These are phyloP conservation scores for Hemileccinum impolitum DNA, from an alignment of 768 basidiomycete species.

Conservation along the genomic window DNA sequence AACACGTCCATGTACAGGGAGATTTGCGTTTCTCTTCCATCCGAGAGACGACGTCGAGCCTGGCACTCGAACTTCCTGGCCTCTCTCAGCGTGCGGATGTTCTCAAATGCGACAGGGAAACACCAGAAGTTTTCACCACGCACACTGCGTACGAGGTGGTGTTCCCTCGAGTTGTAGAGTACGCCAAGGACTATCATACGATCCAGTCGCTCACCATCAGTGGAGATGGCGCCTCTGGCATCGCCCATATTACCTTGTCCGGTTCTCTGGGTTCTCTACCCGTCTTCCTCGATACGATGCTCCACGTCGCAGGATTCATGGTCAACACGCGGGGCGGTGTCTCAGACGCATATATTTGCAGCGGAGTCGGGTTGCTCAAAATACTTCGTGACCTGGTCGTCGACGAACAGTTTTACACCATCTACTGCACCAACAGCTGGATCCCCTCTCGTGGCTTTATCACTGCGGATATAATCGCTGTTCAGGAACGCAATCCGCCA, in stretches of 20 bases:
- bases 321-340: conserved; percentile 52
- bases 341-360: conserved; percentile 64
- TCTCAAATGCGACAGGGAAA: conserved; percentile 24
- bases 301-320: conserved; percentile 70
- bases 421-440: conserved; percentile 50
- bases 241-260: conserved; percentile 47
- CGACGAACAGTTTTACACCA: conserved; percentile 39
- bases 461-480: conserved; percentile 49
- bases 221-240: conserved; percentile 46
- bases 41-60: conserved; percentile 33
- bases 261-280: conserved; percentile 44
- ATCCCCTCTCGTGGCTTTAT: conserved; percentile 44
- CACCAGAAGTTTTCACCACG: conserved; percentile 48
- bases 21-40: conserved; percentile 38
- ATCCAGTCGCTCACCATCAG: conserved; percentile 53
- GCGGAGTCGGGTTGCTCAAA: conserved; percentile 46
- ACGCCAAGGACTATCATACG: conserved; percentile 54
- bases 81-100: conserved; percentile 34
- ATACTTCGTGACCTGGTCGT: conserved; percentile 43
- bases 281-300: conserved; percentile 61
- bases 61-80: conserved; percentile 35
- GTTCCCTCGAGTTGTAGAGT: conserved; percentile 67
- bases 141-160: conserved; percentile 62
- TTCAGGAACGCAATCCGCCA: conserved; percentile 35
- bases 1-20: conserved; percentile 45